Conservation (phyloP, 2,329 filamentous ascomycete species). For the Phialophora macrospora region DNA sequence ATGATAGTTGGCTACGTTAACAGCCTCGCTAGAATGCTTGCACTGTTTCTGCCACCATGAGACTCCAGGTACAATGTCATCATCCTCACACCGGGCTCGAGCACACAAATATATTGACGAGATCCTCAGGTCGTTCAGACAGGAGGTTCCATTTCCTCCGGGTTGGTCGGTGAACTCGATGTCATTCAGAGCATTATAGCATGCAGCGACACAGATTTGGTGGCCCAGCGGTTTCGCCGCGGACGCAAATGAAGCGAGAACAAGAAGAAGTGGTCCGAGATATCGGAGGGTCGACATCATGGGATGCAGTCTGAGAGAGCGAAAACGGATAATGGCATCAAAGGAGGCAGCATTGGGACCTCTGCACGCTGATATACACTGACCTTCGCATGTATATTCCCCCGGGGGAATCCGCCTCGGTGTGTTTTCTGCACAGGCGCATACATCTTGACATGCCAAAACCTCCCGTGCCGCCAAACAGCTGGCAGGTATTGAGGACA, state of each 20-base stretch:
- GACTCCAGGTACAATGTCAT: background rate
- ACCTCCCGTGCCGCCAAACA: background rate
- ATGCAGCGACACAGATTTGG: background rate
- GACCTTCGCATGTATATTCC: background rate
- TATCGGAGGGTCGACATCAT: background rate
- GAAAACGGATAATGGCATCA: background rate
- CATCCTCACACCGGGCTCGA: background rate
- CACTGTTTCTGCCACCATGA: slow-evolving; percentile 9
- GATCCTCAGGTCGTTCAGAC: slow-evolving; percentile 3
- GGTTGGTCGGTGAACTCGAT: slow-evolving; percentile 2
- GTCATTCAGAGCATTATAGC: background rate
- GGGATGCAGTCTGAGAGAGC: background rate
- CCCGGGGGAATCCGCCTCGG: background rate
- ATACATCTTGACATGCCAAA: background rate
- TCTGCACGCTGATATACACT: background rate
- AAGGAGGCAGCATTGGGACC: background rate
- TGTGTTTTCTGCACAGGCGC: background rate
- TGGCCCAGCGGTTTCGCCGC: slow-evolving; percentile 2
- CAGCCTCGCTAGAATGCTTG: background rate
- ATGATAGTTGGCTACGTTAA: slow-evolving; percentile 3
- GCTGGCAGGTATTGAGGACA: background rate
- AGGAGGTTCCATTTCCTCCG: slow-evolving; percentile 1
- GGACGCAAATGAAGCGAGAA: background rate
- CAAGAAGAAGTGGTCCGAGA: background rate
- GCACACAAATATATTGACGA: background rate